These are phyloP conservation scores for Leccinum solheimii DNA, from an alignment of 1,284 basidiomycete genomes.

Conservation along the genomic window DNA sequence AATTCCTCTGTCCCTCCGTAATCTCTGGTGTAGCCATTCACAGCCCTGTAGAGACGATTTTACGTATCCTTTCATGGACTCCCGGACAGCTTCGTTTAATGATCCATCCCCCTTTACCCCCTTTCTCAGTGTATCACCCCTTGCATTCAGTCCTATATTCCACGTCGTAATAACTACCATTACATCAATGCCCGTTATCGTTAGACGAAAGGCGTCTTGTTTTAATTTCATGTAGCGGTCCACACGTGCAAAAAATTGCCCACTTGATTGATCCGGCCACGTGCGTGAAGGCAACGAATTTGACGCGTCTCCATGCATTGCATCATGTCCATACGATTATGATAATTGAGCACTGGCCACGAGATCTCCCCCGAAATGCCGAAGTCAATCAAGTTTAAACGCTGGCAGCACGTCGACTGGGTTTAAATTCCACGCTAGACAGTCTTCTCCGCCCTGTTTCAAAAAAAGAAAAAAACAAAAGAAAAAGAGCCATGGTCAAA, in stretches of 20 bases:
- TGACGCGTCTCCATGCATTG: conserved; percentile 25
- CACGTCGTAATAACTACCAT: conserved; percentile 29
- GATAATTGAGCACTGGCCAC: not conserved
- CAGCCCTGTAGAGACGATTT: conserved; percentile 22
- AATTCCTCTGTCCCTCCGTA: not conserved
- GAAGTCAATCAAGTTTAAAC: conserved; percentile 31
- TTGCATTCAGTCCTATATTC: conserved; percentile 22
- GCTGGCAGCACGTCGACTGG: conserved; percentile 22
- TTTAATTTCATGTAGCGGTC: conserved; percentile 21
- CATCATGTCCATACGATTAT: not conserved
- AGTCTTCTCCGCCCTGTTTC: conserved; percentile 29
- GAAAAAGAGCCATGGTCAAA: conserved; percentile 1
- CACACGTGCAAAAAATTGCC: conserved; percentile 12
- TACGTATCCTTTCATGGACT: conserved; percentile 30
- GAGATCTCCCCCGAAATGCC: conserved; percentile 15
- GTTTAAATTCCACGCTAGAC: conserved; percentile 21
- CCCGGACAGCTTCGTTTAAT: conserved; percentile 25
- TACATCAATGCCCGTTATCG: conserved; percentile 23
- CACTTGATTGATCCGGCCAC: conserved; percentile 24
- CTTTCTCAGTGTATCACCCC: conserved; percentile 24
- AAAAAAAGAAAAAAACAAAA: not conserved
- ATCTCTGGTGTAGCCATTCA: conserved; percentile 15
- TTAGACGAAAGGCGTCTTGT: conserved; percentile 19
- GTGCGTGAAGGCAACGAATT: conserved; percentile 18
- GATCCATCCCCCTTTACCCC: conserved; percentile 3